Base-by-base conservation (phyloP, 1,139 yeast species). In the Scheffersomyces lignicola region DNA sequence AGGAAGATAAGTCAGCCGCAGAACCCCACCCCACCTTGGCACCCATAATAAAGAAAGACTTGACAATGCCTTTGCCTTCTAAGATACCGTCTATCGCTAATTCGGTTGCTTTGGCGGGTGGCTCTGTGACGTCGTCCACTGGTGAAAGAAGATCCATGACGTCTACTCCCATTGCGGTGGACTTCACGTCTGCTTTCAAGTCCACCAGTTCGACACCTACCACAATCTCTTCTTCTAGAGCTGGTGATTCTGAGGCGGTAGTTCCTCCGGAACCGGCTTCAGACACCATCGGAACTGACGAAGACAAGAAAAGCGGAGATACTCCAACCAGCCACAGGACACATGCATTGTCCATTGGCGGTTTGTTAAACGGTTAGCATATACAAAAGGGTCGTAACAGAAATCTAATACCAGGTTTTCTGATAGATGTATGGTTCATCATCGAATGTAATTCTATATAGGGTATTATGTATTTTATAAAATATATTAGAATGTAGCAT, bases 261-360 rank as follows among this genome's bases (percentile, higher is more conserved):
- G n/a, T 18, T 9, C 4, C 29, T 5, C 17, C 7, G 1, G 33
- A 30, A 12, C 7, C 20, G 5, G 13, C 33, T 13, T 37, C 6
- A 6, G 26, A 12, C 8, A 23, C 10, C 6, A 23, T 14, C 11
- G 13, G 7, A 23, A 23, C 10, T 18, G 23, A 24, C 22, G 35
- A 29, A 11, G 28, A 31, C 7, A 30, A 20, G 7, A 22, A 17
- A 13, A 29, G 24, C 18, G 37, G 25, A n/a, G 31, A 31, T n/a
- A 10, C n/a, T 10, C 28, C 29, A 10, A 11, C 7, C n/a, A n/a
- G n/a, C 4, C 18, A 14, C n/a, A 36, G 33, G 14, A 32, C 29
- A 25, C 34, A 35, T 17, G 47, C 48, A 21, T 40, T 65, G 37
- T 62, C 71, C 2, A 66, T 66, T 34, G 69, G 69, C 5, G 70